Base-by-base conservation (phyloP, 768 basidiomycete species). In the Mycena metata region DNA sequence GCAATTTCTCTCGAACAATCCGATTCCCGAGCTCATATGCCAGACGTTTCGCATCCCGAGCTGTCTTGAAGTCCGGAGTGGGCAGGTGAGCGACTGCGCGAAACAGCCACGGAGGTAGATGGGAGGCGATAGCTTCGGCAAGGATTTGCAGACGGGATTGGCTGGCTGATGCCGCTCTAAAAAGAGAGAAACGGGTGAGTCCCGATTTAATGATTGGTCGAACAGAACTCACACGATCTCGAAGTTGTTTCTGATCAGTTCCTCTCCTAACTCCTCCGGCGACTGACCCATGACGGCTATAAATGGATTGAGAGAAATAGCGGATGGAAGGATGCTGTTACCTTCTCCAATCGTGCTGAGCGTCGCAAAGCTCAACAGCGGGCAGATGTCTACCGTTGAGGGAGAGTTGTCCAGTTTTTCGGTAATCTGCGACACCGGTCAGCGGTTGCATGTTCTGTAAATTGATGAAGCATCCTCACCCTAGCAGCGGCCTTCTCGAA, bases 331-430 rank as follows among this genome's bases (percentile, higher is more conserved):
- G 11, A 5, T 39, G 15, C 11, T 10, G 2, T 39, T 10, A 61
- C 60, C 60, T 61, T 61, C 47, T 11, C 60, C 39, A 33, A 51
- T 23, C 8, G 21, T 16, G 9, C n/a, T 15, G 11, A 61, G 60
- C 24, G 47, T 51, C 7, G 47, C 49, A 23, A 4, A 7, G 11
- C 47, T 30, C 6, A 61, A 23, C 3, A 61, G 21, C 16, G 60
- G 35, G 24, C 30, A 59, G 5, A 59, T 15, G 12, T 59, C 35
- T 6, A 15, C 9, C 15, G 5, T 36, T 17, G 45, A 21, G 10
- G 45, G 4, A 19, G 16, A 35, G 5, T 8, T 36, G 17, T 60
- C 59, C 35, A 60, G 16, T 35, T 39, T 1, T 11, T 60, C 45
- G 39, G 11, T 39, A 15, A 39, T 4, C 39, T 39, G 15, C 16